phyloP scores from a whole-genome alignment of 129 eudicot genomes.

The Escallonia herrerae region DNA sequence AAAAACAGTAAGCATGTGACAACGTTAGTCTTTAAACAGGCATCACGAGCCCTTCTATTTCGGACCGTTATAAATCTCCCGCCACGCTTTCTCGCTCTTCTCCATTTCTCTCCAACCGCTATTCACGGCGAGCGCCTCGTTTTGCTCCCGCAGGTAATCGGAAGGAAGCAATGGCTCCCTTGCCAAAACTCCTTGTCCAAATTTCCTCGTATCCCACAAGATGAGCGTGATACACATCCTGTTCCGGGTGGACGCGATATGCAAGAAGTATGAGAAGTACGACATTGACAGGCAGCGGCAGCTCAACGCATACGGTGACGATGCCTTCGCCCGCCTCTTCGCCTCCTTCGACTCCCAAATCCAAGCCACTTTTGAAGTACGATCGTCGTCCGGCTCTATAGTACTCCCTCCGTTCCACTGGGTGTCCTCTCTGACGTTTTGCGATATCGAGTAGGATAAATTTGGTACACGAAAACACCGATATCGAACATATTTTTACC shows the following conservation, averaged over 20 bases:
- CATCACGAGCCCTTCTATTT: not conserved
- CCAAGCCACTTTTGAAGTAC: constrained; percentile 44
- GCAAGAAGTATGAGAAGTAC: too few relatives aligned
- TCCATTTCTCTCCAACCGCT: constrained; percentile 5
- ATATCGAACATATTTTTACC: not conserved
- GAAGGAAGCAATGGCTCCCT: not conserved
- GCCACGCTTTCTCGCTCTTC: not conserved
- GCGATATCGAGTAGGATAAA: not conserved
- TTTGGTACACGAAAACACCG: not conserved
- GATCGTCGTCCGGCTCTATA: not conserved
- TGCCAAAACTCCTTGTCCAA: constrained; percentile 2
- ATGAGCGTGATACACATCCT: constrained; percentile 62
- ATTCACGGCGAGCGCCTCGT: constrained; percentile 20
- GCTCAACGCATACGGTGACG: constrained; percentile 38
- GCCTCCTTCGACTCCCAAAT: constrained; percentile 50
- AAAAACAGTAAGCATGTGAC: not conserved
- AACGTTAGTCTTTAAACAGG: not conserved
- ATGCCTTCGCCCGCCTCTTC: constrained; percentile 60
- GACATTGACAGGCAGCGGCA: constrained; percentile 60
- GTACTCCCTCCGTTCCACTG: constrained; percentile 6
- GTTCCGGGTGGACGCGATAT: constrained; percentile 64
- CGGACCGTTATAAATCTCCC: not conserved
- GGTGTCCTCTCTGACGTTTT: not conserved
- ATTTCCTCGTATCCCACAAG: constrained; percentile 5
- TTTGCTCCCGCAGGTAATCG: constrained; percentile 1